phyloP scores from a whole-genome alignment of 1,284 basidiomycete species.

The Leucoagaricus sp. region DNA sequence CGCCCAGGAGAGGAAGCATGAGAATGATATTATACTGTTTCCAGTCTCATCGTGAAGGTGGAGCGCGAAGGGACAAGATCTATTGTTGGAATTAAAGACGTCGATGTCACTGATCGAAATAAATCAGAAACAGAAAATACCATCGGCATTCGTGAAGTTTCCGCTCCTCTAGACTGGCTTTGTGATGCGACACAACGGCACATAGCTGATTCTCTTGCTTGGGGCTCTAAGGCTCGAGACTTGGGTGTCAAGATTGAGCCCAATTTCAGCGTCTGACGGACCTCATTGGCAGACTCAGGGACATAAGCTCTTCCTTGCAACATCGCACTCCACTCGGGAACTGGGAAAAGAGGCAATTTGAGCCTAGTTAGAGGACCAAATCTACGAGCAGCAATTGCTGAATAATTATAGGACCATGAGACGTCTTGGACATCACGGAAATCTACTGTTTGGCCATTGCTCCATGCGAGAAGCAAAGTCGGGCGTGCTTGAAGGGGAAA shows the following conservation, averaged over 20 bases:
- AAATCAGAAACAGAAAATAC: too few relatives aligned
- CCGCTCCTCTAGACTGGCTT: too few relatives aligned
- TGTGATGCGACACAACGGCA: too few relatives aligned
- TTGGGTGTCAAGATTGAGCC: too few relatives aligned
- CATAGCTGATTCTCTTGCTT: too few relatives aligned
- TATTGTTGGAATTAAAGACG: neutral
- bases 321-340: neutral
- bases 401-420: slow-evolving; percentile 9
- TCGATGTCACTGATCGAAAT: too few relatives aligned
- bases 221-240: too few relatives aligned
- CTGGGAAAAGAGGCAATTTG: neutral
- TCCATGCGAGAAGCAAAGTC: neutral
- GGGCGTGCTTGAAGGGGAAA: too few relatives aligned
- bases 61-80: neutral
- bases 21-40: neutral
- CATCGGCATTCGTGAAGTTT: too few relatives aligned
- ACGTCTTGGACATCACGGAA: neutral
- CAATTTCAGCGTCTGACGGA: too few relatives aligned
- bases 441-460: neutral
- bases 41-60: slow-evolving; percentile 7
- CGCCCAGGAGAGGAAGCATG: neutral
- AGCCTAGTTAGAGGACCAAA: neutral
- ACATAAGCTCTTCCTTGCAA: too few relatives aligned
- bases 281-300: too few relatives aligned
- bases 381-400: slow-evolving; percentile 1